Evolutionary conservation across 108 stramenopile species (phyloP), one percentile per base, ranked within the genome.

Genomic region (Mediolabrus comicus): DNA sequence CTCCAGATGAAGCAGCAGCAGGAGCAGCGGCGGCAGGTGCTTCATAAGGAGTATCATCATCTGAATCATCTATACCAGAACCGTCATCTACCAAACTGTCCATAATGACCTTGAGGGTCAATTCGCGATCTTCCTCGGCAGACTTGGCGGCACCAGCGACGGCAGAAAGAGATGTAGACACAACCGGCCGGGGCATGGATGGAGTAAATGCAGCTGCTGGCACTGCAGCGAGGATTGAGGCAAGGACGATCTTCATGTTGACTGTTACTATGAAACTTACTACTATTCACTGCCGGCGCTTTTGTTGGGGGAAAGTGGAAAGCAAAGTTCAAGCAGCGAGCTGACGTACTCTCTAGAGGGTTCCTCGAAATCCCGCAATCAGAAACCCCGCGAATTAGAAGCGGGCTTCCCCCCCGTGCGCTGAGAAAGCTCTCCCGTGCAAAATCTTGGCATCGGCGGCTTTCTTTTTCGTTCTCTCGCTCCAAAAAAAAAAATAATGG

Each of bases 91-190:
- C 62, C 53, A 79, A 39, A 35, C 51, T 63, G 5, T 67, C 62
- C 52, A 59, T 53, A 59, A 86, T 81, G 55, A 84, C 83, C 72
- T 79, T 59, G 53, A 83, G 73, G 17, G 87, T 86, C 77, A 84
- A 61, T 61, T 84, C 87, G 19, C 86, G 56, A 59, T 88, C 87
- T 67, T 88, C 87, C 29, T 82, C 87, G 32, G 54, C 53, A 61
- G 59, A 57, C 68, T 81, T 87, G 58, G 87, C 87, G 53, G 77
- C 58, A 25, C 27, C 33, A 39, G 36, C 26, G 29, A 6, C n/a
- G 65, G 72, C 31, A 32, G 56, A 31, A 29, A 43, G 52, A 29
- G 75, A 22, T 29, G 28, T 53, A 36, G 41, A 46, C 51, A 53
- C 10, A 22, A 36, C 60, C 25, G 62, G 24, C 13, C 59, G 60